Base-by-base conservation (phyloP, 306 rosid species). In the Cucurbita maxima region DNA sequence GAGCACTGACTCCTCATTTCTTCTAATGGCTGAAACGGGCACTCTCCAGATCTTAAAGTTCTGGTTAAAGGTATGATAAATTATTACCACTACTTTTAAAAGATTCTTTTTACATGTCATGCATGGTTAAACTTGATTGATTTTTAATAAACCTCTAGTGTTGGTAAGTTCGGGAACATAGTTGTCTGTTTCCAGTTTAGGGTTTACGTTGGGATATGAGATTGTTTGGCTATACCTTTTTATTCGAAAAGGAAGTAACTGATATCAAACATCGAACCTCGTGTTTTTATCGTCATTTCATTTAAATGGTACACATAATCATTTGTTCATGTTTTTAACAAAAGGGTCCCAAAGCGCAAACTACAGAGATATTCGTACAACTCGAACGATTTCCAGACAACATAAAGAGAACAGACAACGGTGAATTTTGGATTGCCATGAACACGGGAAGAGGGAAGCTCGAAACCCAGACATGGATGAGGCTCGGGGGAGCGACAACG, bases 351-450 rank as follows among this genome's bases (percentile, higher is more conserved):
- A 76, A 75, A 44, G 55, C 77, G 12, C 44, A 19, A 7, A 10
- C 75, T 0, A 6, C 37, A 3, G 55, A 86, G 52, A 9, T 67
- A 14, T 84, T 89, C 44, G 78, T 76, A 0, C 70, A 78, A 4
- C 79, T 89, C 3, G 51, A 56, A 18, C 70, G 89, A 22, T 71
- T 77, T 25, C 89, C 92, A 4, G 90, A 87, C 40, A 89, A 89
- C 78, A 84, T 89, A 52, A 87, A 83, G 71, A 82, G 86, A 14
- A 82, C 75, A 13, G 5, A 16, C 0, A 55, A 53, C 0, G 92
- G 96, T 1, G 84, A 81, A 0, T 87, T 90, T 43, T 90, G 90
- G 96, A 80, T 83, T 1, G 96, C 79, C 1, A 37, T 83, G 10
- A 81, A 87, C 58, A 82, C 79, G 19, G 83, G 52, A 6, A 81